Conservation (phyloP, 805 yeast genomes). For the Wickerhamia fluorescens region DNA sequence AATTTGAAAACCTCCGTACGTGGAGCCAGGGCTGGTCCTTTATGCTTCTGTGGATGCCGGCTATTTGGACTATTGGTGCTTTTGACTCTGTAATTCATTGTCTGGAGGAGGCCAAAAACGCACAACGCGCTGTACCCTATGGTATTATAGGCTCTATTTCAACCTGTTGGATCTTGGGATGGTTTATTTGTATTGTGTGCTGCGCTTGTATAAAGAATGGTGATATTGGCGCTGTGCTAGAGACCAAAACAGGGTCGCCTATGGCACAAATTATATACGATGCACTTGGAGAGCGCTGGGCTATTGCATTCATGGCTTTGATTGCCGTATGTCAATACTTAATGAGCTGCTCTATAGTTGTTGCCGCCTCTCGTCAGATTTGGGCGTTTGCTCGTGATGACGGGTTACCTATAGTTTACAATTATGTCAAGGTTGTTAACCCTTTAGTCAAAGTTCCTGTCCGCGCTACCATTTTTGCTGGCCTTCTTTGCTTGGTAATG, state of each 20-base stretch:
- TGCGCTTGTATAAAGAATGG: slow-evolving; percentile 49
- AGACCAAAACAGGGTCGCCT: slow-evolving; percentile 48
- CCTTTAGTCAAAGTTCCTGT: slow-evolving; percentile 54
- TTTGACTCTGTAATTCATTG: slow-evolving; percentile 69
- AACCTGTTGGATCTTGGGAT: slow-evolving; percentile 56
- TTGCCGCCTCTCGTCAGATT: slow-evolving; percentile 63
- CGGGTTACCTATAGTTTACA: slow-evolving; percentile 56
- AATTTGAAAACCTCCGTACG: slow-evolving; percentile 41
- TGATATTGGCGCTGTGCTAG: slow-evolving; percentile 33
- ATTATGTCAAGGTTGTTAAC: slow-evolving; percentile 50
- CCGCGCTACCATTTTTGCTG: slow-evolving; percentile 53
- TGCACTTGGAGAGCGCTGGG: slow-evolving; percentile 58
- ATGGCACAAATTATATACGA: slow-evolving; percentile 60
- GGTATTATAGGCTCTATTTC: slow-evolving; percentile 56
- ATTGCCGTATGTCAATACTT: slow-evolving; percentile 55
- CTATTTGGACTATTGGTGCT: slow-evolving; percentile 70
- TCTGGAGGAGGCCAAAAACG: slow-evolving; percentile 64
- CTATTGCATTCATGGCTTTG: slow-evolving; percentile 54
- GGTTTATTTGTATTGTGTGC: slow-evolving; percentile 44
- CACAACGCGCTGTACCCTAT: slow-evolving; percentile 55
- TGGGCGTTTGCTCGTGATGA: slow-evolving; percentile 77
- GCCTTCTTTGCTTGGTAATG: slow-evolving; percentile 40
- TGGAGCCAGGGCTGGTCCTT: slow-evolving; percentile 60
- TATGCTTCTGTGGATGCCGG: slow-evolving; percentile 55
- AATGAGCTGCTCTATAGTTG: slow-evolving; percentile 57